Conservation (phyloP, 352 stramenopile genomes). For the Globisporangium barbulae region DNA sequence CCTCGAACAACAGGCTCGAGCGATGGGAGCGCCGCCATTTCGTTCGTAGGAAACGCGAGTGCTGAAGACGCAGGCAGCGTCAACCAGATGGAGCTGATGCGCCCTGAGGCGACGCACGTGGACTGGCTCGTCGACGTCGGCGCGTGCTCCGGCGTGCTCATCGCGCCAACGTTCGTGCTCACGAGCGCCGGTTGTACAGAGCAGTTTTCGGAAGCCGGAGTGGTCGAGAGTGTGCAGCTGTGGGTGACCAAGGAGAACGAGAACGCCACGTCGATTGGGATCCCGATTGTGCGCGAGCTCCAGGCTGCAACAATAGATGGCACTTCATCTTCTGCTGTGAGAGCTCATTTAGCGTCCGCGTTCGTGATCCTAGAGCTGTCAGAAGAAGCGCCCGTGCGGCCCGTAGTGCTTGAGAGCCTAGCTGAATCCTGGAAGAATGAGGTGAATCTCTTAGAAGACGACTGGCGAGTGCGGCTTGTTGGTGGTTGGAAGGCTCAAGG, state of each 20-base stretch:
- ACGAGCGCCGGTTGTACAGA: not conserved
- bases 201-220: not conserved
- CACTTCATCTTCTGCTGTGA: not conserved
- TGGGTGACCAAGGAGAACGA: not conserved
- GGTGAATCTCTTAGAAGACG: not conserved
- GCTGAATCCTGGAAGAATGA: not conserved
- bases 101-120: not conserved
- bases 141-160: conserved; percentile 2
- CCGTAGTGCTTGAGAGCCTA: not conserved
- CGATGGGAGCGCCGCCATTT: not conserved
- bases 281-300: not conserved
- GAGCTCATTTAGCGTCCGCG: not conserved
- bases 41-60: not conserved
- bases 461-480: not conserved
- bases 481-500: not conserved
- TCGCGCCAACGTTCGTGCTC: conserved; percentile 6
- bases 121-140: not conserved
- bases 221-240: not conserved
- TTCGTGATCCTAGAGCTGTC: not conserved
- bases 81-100: not conserved
- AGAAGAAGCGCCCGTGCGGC: not conserved
- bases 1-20: not conserved
- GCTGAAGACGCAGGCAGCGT: not conserved
- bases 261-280: not conserved
- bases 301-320: not conserved